Evolutionary conservation across 2,329 filamentous ascomycete species (phyloP), one percentile per base, ranked within the genome.

Genomic region (Cordyceps fumosorosea): DNA sequence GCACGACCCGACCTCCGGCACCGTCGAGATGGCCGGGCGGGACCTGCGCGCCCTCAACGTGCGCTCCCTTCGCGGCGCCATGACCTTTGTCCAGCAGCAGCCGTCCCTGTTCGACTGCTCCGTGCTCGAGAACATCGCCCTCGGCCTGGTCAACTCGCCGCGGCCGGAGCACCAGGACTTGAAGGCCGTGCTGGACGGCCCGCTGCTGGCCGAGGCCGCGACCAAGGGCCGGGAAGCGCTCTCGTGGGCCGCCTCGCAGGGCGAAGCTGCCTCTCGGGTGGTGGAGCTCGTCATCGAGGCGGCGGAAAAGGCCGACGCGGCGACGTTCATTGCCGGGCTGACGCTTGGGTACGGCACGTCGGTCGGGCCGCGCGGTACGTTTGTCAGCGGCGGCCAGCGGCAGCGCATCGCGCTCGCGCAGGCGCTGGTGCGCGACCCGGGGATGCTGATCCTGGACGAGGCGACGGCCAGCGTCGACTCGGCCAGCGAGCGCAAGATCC

Each of bases 221-320:
- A 61, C 63, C 51, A 71, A 63, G 62, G 71, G 67, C 37, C 69
- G 65, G 56, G 66, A 71, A 22, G 59, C 63, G 0, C 62, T 71
- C 14, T 52, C 67, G 2, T 62, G 62, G 12, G 64, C 66, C 6
- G 65, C 67, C 10, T 64, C 64, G 7, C 63, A 65, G 1, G 69
- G 68, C 5, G 45, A 66, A 1, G 63, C 61, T 3, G 63, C 72
- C 11, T 66, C 67, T 12, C 78, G 83, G 63, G 80, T 86, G 29
- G 72, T 83, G 18, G 64, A 67, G 3, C 67, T 81, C 3, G 78
- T 80, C 0, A 69, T 73, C 34, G 69, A 76, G 7, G 80, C 84
- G 22, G 81, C 83, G 1, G 72, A 70, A 10, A 76, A 83, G 16
- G 84, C 85, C 1, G 84, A 87, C 70, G 84, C 81, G 0, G 74